Evolutionary conservation across 192 early-diverging fungal genomes (phyloP).

Genomic region (Mortierella hygrophila): DNA sequence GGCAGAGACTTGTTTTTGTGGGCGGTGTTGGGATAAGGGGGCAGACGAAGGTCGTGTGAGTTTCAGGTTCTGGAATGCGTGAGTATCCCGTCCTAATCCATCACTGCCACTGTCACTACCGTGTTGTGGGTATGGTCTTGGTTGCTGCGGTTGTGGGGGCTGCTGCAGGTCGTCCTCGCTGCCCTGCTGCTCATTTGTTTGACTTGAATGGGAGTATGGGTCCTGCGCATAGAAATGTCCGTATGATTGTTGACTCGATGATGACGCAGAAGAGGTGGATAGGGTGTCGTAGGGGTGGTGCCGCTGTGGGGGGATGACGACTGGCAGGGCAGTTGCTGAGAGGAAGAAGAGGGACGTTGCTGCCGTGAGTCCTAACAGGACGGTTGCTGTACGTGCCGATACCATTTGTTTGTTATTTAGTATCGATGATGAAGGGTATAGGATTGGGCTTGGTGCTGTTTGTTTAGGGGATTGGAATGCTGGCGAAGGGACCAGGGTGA

Average conservation of each 20-base stretch:
- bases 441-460: background rate
- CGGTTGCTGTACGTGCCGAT: background rate
- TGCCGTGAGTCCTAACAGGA: slow-evolving; percentile 27
- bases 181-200: background rate
- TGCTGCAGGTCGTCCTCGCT: background rate
- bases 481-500: background rate
- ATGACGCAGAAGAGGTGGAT: background rate
- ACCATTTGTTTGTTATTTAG: background rate
- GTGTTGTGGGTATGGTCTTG: background rate
- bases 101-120: background rate
- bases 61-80: background rate
- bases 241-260: background rate
- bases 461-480: background rate
- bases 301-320: background rate
- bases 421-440: background rate
- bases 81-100: background rate
- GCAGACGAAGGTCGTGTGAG: slow-evolving; percentile 8
- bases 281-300: background rate
- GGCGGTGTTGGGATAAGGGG: background rate
- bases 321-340: slow-evolving; percentile 25
- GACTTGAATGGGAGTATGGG: background rate
- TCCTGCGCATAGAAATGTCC: background rate
- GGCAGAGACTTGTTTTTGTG: background rate
- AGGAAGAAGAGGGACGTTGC: slow-evolving; percentile 25
- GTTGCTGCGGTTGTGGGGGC: background rate